phyloP scores from a whole-genome alignment of 1,139 yeast species.

The Kluyveromyces sp. region DNA sequence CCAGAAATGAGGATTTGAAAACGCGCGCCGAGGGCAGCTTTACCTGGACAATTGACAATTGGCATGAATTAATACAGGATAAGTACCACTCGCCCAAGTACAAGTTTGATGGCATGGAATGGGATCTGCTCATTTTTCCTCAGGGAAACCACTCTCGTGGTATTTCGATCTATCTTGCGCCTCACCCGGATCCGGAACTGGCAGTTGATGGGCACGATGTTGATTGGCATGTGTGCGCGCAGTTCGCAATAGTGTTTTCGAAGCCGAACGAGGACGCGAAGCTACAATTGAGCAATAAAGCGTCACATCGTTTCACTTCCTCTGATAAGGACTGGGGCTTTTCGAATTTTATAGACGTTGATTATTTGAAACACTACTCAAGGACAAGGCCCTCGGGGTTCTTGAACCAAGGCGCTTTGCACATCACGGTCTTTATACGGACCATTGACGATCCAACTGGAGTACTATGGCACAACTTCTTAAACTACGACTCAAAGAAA shows the following conservation, averaged over 20 bases:
- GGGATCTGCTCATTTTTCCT: conserved; percentile 76
- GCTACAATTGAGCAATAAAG: conserved; percentile 54
- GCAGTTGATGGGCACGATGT: conserved; percentile 29
- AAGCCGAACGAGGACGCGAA: conserved; percentile 61
- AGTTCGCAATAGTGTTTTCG: conserved; percentile 81
- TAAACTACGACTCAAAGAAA: conserved; percentile 79
- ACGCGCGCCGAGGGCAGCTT: conserved; percentile 33
- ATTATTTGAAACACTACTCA: conserved; percentile 37
- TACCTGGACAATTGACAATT: conserved; percentile 74
- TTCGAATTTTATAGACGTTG: conserved; percentile 60
- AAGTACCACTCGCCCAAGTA: conserved; percentile 46
- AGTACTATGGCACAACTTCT: conserved; percentile 83
- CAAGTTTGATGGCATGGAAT: conserved; percentile 59
- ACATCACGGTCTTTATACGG: conserved; percentile 70
- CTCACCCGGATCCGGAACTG: conserved; percentile 26
- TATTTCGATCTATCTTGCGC: conserved; percentile 58
- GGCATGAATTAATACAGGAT: conserved; percentile 47
- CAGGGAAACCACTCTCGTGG: conserved; percentile 52
- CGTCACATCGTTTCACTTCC: conserved; percentile 71
- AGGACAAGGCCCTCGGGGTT: conserved; percentile 34
- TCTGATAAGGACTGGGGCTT: conserved; percentile 96
- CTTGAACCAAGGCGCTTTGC: conserved; percentile 50
- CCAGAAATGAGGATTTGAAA: conserved; percentile 30
- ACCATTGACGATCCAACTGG: conserved; percentile 88
- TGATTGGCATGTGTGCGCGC: conserved; percentile 84